Base-by-base conservation (phyloP, 495 filamentous ascomycete genomes). In the Clohesyomyces aquaticus region DNA sequence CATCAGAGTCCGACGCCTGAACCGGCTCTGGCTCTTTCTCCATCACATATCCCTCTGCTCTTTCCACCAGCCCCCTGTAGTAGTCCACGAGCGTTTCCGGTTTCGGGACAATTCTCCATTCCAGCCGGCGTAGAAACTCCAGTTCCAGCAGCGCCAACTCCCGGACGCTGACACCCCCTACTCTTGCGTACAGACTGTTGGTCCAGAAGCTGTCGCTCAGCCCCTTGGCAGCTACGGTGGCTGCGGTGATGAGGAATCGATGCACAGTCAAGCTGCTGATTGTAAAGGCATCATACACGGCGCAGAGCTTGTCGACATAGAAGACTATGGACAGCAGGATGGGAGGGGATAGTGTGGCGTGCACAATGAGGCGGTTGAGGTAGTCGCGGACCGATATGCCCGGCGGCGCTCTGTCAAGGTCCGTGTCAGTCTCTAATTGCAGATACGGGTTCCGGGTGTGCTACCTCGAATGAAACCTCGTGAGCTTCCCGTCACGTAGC, bases 281-380 rank as follows among this genome's bases (percentile, higher is more conserved):
- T 35, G 91, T 96, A 76, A 98, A 98, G 18, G 91, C 88, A 6
- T 91, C 88, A 72, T 96, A 98, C 26, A 94, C 77, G 3, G 90
- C 86, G 75, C 93, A 98, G 18, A 98, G 80, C n/a, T 90, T 87
- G 75, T 98, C 95, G 62, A 98, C 97, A 72, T 98, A 98, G 72
- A 93, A 98, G 55, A 98, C 94, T 93, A 98, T 98, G 63, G 91
- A 92, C n/a, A 98, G 83, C n/a, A 98, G 83, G 55, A 98, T 90
- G 4, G 94, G 93, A 4, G 94, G 93, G 6, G 90, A 89, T 0
- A 98, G 83, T 0, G 93, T 96, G 26, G 94, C 94, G 74, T 98
- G 94, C 48, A 91, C 92, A 11, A 94, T 92, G 18, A 98, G 81
- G 57, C 94, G 88, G 69, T 92, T 87, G 6, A 98, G 81, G 74